Base-by-base conservation (phyloP, 306 rosid species). In the Sphenostylis stenocarpa region DNA sequence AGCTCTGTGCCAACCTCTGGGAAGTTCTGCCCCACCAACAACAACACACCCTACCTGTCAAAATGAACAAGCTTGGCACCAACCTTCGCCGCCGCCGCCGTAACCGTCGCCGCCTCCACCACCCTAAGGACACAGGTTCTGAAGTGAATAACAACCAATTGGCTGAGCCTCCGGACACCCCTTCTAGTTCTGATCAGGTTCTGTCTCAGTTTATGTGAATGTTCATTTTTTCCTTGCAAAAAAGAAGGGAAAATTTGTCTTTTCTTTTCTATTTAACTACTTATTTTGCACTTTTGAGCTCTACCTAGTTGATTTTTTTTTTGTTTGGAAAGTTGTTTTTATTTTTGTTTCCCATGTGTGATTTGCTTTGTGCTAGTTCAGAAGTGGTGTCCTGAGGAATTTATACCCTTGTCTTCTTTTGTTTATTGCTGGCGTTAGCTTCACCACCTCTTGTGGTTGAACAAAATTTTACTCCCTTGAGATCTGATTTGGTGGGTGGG, bases 1-100 rank as follows among this genome's bases (percentile, higher is more conserved):
- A 90, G 58, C 96, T 93, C 74, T 89, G 96, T 57, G 91, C 96
- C 0, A 84, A 36, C 41, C 88, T 93, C 52, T 93, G 97, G 94
- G 86, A 93, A 67, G 52, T 87, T 65, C 88, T 78, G 39, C 76
- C 88, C 81, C 88, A 83, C 88, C 79, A 82, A 73, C 88, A 83
- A 84, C 79, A 80, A 12, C 80, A 48, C 14, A 28, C 66, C 70
- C 89, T 86, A 64, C 72, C 82, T 80, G 33, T 72, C 67, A 67
- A 75, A 73, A 88, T 88, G 89, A 78, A 76, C 81, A 81, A 47
- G 28, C 34, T 24, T 52, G 51, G 7, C 70, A 66, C 82, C 48
- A 70, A 72, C 31, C 76, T 70, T 63, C 84, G 83, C 75, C 87
- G 82, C 64, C 88, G 81, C 38, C 82, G 79, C 82, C 85, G 38